Evolutionary conservation across 495 filamentous ascomycete species (phyloP).

Genomic region (Neurospora sp.): DNA sequence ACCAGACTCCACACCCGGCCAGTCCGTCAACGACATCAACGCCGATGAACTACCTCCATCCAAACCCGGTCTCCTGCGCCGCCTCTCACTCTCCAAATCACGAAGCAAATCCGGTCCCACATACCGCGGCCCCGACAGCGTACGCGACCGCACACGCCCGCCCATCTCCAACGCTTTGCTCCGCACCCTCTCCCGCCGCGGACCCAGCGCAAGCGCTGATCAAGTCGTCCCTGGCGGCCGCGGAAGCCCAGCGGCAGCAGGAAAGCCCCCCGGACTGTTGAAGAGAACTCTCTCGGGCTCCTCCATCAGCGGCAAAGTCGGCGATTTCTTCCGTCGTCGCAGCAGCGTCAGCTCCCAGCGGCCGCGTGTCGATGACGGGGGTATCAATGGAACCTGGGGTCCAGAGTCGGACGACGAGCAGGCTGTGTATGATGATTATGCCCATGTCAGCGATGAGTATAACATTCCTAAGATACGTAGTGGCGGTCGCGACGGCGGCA

Average conservation of each 20-base stretch:
- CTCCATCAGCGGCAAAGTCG: slow-evolving; percentile 16
- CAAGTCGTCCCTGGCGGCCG: slow-evolving; percentile 25
- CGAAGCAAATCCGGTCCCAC: slow-evolving; percentile 9
- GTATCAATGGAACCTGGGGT: slow-evolving; percentile 42
- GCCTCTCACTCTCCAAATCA: slow-evolving; percentile 26
- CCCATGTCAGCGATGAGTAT: not conserved
- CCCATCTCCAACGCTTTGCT: slow-evolving; percentile 23
- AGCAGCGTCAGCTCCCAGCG: slow-evolving; percentile 34
- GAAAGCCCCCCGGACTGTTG: slow-evolving; percentile 51
- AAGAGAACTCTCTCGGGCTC: slow-evolving; percentile 33
- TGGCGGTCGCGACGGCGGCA: not conserved
- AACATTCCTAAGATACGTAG: slow-evolving; percentile 1
- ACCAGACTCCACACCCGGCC: slow-evolving; percentile 53
- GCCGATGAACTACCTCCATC: slow-evolving; percentile 18
- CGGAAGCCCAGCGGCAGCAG: slow-evolving; percentile 25
- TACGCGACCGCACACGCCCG: slow-evolving; percentile 20
- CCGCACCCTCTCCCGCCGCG: slow-evolving; percentile 30
- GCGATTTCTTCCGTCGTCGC: slow-evolving; percentile 42
- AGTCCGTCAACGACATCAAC: slow-evolving; percentile 29
- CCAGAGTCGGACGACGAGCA: slow-evolving; percentile 27
- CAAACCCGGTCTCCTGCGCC: slow-evolving; percentile 22
- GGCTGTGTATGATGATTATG: slow-evolving; percentile 11
- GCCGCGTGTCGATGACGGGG: slow-evolving; percentile 27
- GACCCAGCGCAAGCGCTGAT: slow-evolving; percentile 26
- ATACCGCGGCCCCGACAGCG: slow-evolving; percentile 17